Evolutionary conservation across 2,329 filamentous ascomycete genomes (phyloP), one percentile per base, ranked within the genome.

Genomic region (Ceratocystis diversiconidia): DNA sequence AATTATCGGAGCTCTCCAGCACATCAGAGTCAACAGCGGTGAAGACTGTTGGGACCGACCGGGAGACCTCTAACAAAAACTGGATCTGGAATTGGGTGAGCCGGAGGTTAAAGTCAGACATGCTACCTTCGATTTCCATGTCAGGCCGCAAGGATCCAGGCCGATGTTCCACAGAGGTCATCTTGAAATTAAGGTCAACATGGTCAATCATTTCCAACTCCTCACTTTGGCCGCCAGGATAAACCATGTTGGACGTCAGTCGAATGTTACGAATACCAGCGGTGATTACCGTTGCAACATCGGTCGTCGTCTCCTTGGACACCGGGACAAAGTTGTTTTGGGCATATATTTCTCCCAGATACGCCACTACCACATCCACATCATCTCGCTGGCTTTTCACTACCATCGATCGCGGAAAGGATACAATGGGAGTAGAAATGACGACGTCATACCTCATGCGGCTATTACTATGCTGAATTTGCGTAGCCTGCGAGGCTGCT

Each of bases 151-250:
- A 86, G 64, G 82, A 79, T 15, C 88, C 88, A 41, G 83, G 75
- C 70, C 84, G 85, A 73, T 99, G 94, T 72, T 97, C 92, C 0
- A 92, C 84, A 74, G 96, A 92, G 1, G 88, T 95, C 69, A 99
- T 86, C 68, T 89, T 89, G 76, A 99, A 96, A 61, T 89, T 89
- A 28, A 99, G 79, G 73, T 99, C 94, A 12, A 99, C 91, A 70
- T 96, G 91, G 72, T 99, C 92, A 70, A 99, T 96, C 78, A 99
- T 88, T 73, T 99, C 90, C 6, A 99, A 79, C 73, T 96, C 91
- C 74, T 99, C 94, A 0, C 84, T 84, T 66, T 82, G 76, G 43
- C 85, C 83, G 1, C 85, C 80, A 0, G 83, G 75, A 71, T 95
- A 97, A 73, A 95, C 84, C 72, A 97, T 90, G 65, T 90, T 86